These are phyloP conservation scores for Parietichytrium sp. DNA, from an alignment of 108 stramenopile species.

Conservation along the genomic window DNA sequence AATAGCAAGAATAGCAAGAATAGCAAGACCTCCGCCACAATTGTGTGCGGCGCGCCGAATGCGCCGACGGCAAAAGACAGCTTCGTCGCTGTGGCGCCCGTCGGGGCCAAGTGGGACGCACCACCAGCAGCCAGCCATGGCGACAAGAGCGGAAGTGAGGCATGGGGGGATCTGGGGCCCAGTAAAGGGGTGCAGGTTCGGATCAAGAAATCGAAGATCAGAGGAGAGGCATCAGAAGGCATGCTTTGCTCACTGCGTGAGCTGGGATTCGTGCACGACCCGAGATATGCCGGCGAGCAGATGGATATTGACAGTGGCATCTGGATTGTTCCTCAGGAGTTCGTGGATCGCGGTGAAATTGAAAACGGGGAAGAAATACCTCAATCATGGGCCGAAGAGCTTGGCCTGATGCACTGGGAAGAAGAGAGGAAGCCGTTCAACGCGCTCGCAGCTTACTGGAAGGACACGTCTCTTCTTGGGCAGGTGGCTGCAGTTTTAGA, in stretches of 20 bases:
- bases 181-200: background rate
- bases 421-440: background rate
- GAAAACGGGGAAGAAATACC: background rate
- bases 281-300: background rate
- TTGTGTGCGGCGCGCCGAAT: conserved; percentile 22
- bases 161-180: too few species aligned
- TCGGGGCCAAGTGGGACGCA: background rate
- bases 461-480: background rate
- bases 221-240: background rate
- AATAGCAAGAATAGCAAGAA: too few species aligned
- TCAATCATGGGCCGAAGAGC: background rate
- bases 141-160: too few species aligned
- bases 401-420: background rate
- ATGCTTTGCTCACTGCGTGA: conserved; percentile 10
- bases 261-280: conserved; percentile 20
- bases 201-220: conserved; percentile 21
- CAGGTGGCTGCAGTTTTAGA: conserved; percentile 1
- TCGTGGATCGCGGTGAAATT: background rate
- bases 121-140: background rate
- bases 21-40: background rate
- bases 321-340: background rate
- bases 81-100: conserved; percentile 8
- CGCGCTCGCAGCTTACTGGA: background rate
- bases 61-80: background rate
- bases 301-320: conserved; percentile 9